Base-by-base conservation (phyloP, 495 filamentous ascomycete species). In the Hypoxylon crocopeplum region DNA sequence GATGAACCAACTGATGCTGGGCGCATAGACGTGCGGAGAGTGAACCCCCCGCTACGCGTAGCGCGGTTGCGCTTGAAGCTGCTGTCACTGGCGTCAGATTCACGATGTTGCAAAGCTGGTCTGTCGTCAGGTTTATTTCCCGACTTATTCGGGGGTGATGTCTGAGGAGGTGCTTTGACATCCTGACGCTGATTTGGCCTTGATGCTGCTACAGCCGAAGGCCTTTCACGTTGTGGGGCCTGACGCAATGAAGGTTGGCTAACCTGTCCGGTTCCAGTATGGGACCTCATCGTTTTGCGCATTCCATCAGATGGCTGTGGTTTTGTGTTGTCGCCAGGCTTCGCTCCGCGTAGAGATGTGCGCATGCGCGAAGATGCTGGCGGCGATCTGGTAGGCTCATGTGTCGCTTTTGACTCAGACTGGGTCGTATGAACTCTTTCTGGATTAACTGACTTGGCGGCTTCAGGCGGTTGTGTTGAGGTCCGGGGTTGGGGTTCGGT, bases 1-100 rank as follows among this genome's bases (percentile, higher is more conserved):
- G 54, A 34, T 7, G 64, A 33, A 12, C 47, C 41, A 2, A 55
- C 62, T 11, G 75, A 72, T 10, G 63, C 21, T 27, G 68, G 59
- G 30, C 77, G 68, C 72, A 79, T 72, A 2, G 78, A 77, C 55
- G 51, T 70, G 11, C 77, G 77, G 42, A 80, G 72, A 5, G 59
- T 57, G n/a, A 67, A 60, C 8, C 66, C 66, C 5, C 48, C 57
- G 17, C 37, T 46, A 16, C 37, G 54, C 5, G 38, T 22, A n/a
- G 66, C 44, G 2, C 75, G 72, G 15, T 38, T 64, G 2, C 78
- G 75, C 36, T 75, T 77, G 36, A 81, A 81, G 56, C 78, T 81
- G 58, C 77, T 80, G 37, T 80, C 77, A 53, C 78, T 81, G 22
- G 65, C 70, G 19, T 75, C 72, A 3, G 78, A 81, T 7, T 65